Conservation (phyloP, 2,329 filamentous ascomycete genomes). For the Microcyclospora tardicrescens region DNA sequence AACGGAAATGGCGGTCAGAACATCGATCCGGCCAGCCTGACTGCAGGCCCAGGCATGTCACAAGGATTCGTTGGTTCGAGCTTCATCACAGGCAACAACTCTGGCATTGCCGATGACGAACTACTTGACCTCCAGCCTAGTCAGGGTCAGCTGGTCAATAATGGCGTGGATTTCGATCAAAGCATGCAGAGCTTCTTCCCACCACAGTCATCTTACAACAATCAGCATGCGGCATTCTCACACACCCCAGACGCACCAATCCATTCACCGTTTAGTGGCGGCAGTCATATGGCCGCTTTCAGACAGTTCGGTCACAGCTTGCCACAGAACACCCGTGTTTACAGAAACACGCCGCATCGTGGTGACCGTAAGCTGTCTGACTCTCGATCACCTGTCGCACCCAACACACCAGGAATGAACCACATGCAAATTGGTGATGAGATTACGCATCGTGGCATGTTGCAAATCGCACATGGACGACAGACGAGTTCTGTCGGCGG, state of each 20-base stretch:
- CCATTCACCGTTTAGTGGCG: constrained; percentile 72
- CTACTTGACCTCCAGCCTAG: constrained; percentile 55
- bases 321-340: constrained; percentile 16
- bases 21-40: constrained; percentile 75
- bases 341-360: constrained; percentile 19
- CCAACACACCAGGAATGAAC: constrained; percentile 67
- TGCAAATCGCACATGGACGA: constrained; percentile 42
- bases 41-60: constrained; percentile 42
- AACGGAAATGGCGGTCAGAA: constrained; percentile 37
- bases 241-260: constrained; percentile 87
- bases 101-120: constrained; percentile 77
- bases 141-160: constrained; percentile 19
- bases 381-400: constrained; percentile 68
- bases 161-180: constrained; percentile 28
- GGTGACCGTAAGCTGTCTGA: constrained; percentile 53
- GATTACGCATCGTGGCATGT: constrained; percentile 20
- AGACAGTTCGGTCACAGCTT: constrained; percentile 30
- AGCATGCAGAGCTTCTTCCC: constrained; percentile 37
- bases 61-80: constrained; percentile 48
- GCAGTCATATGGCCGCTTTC: constrained; percentile 66
- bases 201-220: constrained; percentile 39
- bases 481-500: constrained; percentile 36
- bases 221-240: constrained; percentile 65
- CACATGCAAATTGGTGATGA: constrained; percentile 57
- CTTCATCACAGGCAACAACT: constrained; percentile 59